Base-by-base conservation (phyloP, 2,329 filamentous ascomycete genomes). In the Hypomyces rosellus region DNA sequence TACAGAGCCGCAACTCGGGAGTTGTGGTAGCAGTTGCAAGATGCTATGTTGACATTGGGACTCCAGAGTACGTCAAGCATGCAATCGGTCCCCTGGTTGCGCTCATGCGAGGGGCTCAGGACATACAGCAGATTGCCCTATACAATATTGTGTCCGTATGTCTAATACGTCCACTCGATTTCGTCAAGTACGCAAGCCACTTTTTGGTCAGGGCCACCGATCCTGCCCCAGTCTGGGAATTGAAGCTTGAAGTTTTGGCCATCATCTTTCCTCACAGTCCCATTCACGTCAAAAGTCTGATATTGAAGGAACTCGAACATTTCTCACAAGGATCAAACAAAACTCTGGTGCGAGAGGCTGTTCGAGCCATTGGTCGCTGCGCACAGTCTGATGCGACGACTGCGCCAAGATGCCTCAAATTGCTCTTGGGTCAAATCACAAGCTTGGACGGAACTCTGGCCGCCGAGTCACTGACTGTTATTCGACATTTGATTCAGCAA, bases 121-220 rank as follows among this genome's bases (percentile, higher is more conserved):
- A 97, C 63, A 89, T 96, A 46, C 86, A 95, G 63, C 85, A 95
- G 62, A 80, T 96, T 37, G 91, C 89, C 1, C 78, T 99, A 15
- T 92, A 92, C 74, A 96, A 97, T 64, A 91, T 97, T 52, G 90
- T 96, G 11, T 87, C 89, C n/a, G 88, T 99, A 41, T 93, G 89
- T 61, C 75, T 97, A 11, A 74, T 77, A 25, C 76, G 82, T 14
- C 89, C 93, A 0, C 74, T 80, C 37, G 80, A 85, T n/a, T 99
- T 99, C 65, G 87, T 92, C 50, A 87, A 83, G 63, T 92, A 96
- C 63, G 82, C 87, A 15, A 88, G 86, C 34, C 93, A 96, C 69
- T 99, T 99, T 65, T 77, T 99, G 11, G 81, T 99, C 47, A 84
- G 85, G 51, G 81, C 86, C 41, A 86, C 83, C 0, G 93, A 99